Base-by-base conservation (phyloP, 371 early-diverging fungal species). In the Mortierella sp. region DNA sequence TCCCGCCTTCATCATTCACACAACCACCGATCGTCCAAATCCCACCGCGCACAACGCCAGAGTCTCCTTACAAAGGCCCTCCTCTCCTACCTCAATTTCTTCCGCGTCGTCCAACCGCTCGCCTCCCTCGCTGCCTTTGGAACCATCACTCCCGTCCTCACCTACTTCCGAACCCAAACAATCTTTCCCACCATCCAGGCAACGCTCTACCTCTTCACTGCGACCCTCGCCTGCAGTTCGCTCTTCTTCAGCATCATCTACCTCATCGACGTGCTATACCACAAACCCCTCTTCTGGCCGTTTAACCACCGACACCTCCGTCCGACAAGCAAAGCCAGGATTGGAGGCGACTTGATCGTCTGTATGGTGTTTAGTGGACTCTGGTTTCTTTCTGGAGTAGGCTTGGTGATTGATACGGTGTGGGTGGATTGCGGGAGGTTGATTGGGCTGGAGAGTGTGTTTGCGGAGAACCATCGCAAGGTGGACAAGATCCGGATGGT, bases 361-460 rank as follows among this genome's bases (percentile, higher is more conserved):
- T 86, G 82, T 34, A 86, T 86, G 82, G 72, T 79, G 61, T 86
- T 86, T 70, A 79, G 86, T 69, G 86, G 86, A 44, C 69, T 81
- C 5, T 86, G 86, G 86, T 86, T 86, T 80, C 69, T 86, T 54
- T 69, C 86, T 21, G 28, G 82, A 14, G 54, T 86, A 0, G 86
- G 86, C 0, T 37, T 86, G 37, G 79, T 86, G 16, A 86, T 86
- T 51, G 86, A 86, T 48, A 57, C 86, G 37, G 21, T 79, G 5
- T 79, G 72, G 78, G 86, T 86, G 43, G 86, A 86, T 55, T 86
- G 86, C 69, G 69, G 75, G 0, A 44, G 69, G 44, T 43, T 86
- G 21, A 59, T 50, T 1, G 82, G 86, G 5, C 53, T 86, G 59
- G 74, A 76, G 13, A 11, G 44, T 5, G 79, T 86, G 14, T 77